Base-by-base conservation (phyloP, 1,284 basidiomycete genomes). In the Cutaneotrichosporon dermatis region DNA sequence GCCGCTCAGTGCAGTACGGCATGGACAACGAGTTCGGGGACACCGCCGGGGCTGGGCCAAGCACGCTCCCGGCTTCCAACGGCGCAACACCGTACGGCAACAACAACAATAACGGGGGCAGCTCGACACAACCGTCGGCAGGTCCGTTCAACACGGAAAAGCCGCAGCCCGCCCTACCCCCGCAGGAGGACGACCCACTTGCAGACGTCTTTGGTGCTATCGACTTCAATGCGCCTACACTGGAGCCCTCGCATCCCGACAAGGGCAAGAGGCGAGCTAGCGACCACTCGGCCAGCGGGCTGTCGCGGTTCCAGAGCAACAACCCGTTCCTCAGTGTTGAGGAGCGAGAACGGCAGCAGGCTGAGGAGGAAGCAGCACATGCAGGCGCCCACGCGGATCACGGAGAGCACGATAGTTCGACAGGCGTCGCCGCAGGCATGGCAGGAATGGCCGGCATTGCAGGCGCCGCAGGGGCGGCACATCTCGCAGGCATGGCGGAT, bases 261-360 rank as follows among this genome's bases (percentile, higher is more conserved):
- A 56, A 59, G n/a, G 60, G 57, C 43, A 71, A 67, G 3, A 67
- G 69, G 4, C 54, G 59, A 7, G 48, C 9, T 11, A n/a, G 40
- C 35, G 53, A 41, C 15, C 15, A 11, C 35, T 35, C 46, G 34
- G 35, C 36, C 11, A 37, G 37, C 36, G 36, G n/a, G n/a, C 48
- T 51, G 12, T 34, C 54, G 7, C 9, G 49, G 6, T 41, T 77
- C 42, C 65, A 72, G 57, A 76, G 74, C 61, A 72, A 71, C 9
- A 77, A 77, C 54, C 75, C 73, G 1, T 75, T 73, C 68, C 85
- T 61, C 81, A 86, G 76, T 85, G 88, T 3, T 81, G 83, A 68
- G 83, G 91, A 78, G 87, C 87, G 2, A 86, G 87, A 33, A 85
- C 86, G 64, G 1, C 40, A 15, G 15, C 41, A 35, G 33, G 40